Conservation (phyloP, 2,329 filamentous ascomycete species). For the Cercospora zeae-maydis region DNA sequence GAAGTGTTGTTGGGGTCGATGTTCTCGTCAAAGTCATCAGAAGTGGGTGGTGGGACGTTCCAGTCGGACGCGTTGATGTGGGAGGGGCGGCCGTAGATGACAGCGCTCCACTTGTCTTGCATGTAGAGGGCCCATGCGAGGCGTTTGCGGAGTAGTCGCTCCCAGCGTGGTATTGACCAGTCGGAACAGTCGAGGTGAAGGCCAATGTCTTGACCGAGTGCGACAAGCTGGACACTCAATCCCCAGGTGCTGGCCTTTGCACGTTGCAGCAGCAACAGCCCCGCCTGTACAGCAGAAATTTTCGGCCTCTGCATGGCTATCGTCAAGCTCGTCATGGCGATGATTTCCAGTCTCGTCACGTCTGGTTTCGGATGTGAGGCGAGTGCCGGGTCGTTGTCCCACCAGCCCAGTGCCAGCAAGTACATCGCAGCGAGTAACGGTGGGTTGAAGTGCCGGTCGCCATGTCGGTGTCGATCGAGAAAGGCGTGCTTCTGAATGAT, state of each 20-base stretch:
- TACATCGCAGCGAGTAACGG: slow-evolving; percentile 77
- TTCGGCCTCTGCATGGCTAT: slow-evolving; percentile 80
- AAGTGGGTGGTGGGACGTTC: slow-evolving; percentile 66
- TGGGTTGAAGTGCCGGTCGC: slow-evolving; percentile 70
- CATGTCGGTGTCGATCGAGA: slow-evolving; percentile 70
- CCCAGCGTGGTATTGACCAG: slow-evolving; percentile 88
- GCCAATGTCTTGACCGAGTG: slow-evolving; percentile 81
- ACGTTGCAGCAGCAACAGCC: slow-evolving; percentile 68
- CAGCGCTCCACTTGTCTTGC: slow-evolving; percentile 89
- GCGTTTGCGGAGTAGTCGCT: slow-evolving; percentile 77
- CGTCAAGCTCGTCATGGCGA: slow-evolving; percentile 68
- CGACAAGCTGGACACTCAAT: slow-evolving; percentile 80
- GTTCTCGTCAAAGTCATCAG: slow-evolving; percentile 69
- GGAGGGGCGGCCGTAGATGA: slow-evolving; percentile 80
- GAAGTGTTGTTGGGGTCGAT: slow-evolving; percentile 41
- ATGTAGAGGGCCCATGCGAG: slow-evolving; percentile 90
- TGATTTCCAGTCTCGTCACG: slow-evolving; percentile 66
- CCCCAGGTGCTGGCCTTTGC: slow-evolving; percentile 78
- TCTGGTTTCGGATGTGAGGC: slow-evolving; percentile 65
- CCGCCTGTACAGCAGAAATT: slow-evolving; percentile 74
- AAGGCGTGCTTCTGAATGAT: slow-evolving; percentile 80
- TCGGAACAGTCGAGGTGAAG: slow-evolving; percentile 80
- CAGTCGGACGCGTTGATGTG: slow-evolving; percentile 69
- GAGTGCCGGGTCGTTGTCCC: slow-evolving; percentile 69
- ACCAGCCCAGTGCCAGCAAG: slow-evolving; percentile 83